These are phyloP conservation scores for Flaveria linearis DNA, from an alignment of 129 eudicot species.

Conservation along the genomic window DNA sequence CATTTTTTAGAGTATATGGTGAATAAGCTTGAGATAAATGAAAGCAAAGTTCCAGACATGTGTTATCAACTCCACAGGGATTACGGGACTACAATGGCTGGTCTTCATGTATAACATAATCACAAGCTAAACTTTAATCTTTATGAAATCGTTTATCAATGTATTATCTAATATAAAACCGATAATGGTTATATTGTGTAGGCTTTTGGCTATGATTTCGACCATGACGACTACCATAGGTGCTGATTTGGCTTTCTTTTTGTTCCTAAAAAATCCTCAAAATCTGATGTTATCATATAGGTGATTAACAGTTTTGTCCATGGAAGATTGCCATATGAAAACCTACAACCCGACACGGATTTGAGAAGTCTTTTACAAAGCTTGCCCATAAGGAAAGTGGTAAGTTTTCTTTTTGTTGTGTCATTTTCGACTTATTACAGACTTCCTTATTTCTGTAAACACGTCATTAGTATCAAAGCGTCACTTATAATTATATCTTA, in stretches of 20 bases:
- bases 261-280: not conserved
- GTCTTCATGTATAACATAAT: slow-evolving; percentile 17
- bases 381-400: slow-evolving; percentile 64
- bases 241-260: slow-evolving; percentile 18
- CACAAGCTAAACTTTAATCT: slow-evolving; percentile 11
- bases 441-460: not conserved
- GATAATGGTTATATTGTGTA: slow-evolving; percentile 2
- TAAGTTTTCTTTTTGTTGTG: not conserved
- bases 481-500: slow-evolving; percentile 15
- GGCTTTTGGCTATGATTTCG: slow-evolving; percentile 52
- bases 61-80: slow-evolving; percentile 67
- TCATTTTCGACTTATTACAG: not conserved
- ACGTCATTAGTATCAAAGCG: not conserved
- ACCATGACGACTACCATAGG: slow-evolving; percentile 90
- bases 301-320: slow-evolving; percentile 57
- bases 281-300: slow-evolving; percentile 1
- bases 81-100: slow-evolving; percentile 89
- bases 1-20: slow-evolving; percentile 69
- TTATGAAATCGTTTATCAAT: not conserved
- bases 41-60: slow-evolving; percentile 59
- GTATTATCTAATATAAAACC: not conserved
- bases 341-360: slow-evolving; percentile 74
- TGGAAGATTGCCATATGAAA: slow-evolving; percentile 82
- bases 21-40: slow-evolving; percentile 66
- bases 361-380: slow-evolving; percentile 73